Percentiles rank a stretch among this genome's conserved stretches.
phyloP scores from a whole-genome alignment of 306 rosid genomes.

The Quercus ilex region DNA sequence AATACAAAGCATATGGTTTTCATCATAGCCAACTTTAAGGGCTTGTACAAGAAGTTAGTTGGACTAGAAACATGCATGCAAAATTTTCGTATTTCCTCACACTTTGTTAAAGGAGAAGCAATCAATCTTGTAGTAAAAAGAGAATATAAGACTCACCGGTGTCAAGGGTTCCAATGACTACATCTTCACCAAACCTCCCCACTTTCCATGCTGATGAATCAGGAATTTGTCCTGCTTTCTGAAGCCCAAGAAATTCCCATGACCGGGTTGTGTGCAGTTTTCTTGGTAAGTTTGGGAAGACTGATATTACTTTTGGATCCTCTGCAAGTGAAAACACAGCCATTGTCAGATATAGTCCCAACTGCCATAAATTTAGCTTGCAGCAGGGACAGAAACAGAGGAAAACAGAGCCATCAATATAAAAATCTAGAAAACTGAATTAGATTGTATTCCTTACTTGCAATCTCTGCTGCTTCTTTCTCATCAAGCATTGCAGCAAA shows the following conservation, averaged over 20 bases:
- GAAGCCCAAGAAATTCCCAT: conserved; percentile 60
- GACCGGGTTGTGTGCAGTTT: conserved; percentile 56
- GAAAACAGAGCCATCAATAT: neutral
- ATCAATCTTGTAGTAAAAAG: too few relatives aligned
- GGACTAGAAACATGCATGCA: too few relatives aligned
- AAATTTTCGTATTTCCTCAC: too few relatives aligned
- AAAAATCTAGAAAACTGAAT: neutral
- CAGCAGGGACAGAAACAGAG: neutral
- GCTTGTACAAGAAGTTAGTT: too few relatives aligned
- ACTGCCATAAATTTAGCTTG: neutral
- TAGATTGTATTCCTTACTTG: conserved; percentile 25
- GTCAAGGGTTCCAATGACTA: conserved; percentile 43
- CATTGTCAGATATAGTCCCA: neutral
- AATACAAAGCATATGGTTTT: too few relatives aligned
- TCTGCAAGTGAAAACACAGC: conserved; percentile 21
- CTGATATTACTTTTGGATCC: conserved; percentile 52
- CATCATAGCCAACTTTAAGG: too few relatives aligned
- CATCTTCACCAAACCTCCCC: conserved; percentile 36
- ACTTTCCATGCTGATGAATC: conserved; percentile 29
- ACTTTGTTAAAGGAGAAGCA: too few relatives aligned
- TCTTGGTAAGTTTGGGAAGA: conserved; percentile 45
- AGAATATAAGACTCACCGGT: conserved; percentile 22
- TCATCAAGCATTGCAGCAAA: conserved; percentile 52
- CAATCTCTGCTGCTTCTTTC: conserved; percentile 34
- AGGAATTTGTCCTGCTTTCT: neutral